These are phyloP conservation scores for Fusarium sp. DNA, from an alignment of 2,329 filamentous ascomycete genomes.

Conservation along the genomic window DNA sequence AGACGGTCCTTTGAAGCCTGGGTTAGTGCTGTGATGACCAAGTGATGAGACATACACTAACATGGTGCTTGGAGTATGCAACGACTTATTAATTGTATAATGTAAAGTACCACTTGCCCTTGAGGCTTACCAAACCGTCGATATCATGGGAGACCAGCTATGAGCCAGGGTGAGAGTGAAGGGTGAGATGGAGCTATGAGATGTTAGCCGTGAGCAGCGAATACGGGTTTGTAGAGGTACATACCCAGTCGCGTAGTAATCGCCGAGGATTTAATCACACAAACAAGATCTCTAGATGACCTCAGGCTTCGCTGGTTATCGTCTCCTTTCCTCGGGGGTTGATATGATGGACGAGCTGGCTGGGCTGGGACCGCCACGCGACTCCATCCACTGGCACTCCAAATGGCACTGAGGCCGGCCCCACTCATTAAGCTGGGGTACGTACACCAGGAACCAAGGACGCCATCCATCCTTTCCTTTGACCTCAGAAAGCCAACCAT, in stretches of 20 bases:
- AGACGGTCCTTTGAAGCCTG: conserved; percentile 79
- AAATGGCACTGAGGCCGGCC: not conserved
- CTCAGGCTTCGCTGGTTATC: not conserved
- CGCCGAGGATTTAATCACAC: not conserved
- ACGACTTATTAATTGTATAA: conserved; percentile 16
- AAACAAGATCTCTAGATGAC: not conserved
- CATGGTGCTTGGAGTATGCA: conserved; percentile 31
- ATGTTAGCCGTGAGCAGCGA: conserved; percentile 1
- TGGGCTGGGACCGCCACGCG: conserved; percentile 36
- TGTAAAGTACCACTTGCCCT: conserved; percentile 26
- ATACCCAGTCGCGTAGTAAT: conserved; percentile 2
- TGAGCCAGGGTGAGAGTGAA: conserved; percentile 32
- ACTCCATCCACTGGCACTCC: conserved; percentile 22
- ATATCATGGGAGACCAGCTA: conserved; percentile 29
- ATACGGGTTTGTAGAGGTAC: not conserved
- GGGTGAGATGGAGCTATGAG: conserved; percentile 24
- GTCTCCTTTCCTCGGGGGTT: conserved; percentile 20
- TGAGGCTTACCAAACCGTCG: conserved; percentile 40
- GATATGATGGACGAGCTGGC: conserved; percentile 27
- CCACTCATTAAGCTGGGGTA: conserved; percentile 41
- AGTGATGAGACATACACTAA: conserved; percentile 6
- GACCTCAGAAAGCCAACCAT: conserved; percentile 1
- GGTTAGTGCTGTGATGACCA: not conserved
- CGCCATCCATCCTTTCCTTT: conserved; percentile 1
- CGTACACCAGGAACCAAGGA: conserved; percentile 24